phyloP scores from a whole-genome alignment of 2,329 filamentous ascomycete genomes.

The Microsporum audouinii region DNA sequence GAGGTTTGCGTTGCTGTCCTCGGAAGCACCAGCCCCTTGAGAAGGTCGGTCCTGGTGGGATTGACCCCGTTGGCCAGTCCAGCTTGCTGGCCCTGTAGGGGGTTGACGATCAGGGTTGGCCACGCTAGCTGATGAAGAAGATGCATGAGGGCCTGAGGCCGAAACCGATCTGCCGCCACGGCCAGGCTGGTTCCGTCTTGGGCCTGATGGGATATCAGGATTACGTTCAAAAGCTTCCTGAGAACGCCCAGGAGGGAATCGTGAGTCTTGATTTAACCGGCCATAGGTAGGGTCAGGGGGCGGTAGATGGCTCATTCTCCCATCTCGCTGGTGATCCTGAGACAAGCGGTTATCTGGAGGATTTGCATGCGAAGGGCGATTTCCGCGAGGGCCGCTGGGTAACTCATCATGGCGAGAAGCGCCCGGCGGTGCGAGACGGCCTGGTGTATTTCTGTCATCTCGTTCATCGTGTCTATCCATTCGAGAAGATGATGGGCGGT shows the following conservation, averaged over 20 bases:
- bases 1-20: constrained; percentile 22
- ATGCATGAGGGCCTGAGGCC: constrained; percentile 20
- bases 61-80: constrained; percentile 26
- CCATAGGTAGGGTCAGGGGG: constrained; percentile 36
- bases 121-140: constrained; percentile 16
- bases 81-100: constrained; percentile 33
- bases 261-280: constrained; percentile 35
- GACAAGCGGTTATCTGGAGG: constrained; percentile 22
- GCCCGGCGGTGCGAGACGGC: constrained; percentile 17
- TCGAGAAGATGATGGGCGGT: constrained; percentile 12
- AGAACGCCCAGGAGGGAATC: constrained; percentile 24
- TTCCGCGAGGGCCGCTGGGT: constrained; percentile 43
- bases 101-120: constrained; percentile 29
- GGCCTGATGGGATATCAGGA: constrained; percentile 44
- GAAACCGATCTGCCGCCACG: constrained; percentile 27
- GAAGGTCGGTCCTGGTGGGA: constrained; percentile 23
- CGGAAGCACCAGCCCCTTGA: constrained; percentile 7
- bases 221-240: constrained; percentile 33
- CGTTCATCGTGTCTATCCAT: constrained; percentile 25
- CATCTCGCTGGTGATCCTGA: constrained; percentile 21
- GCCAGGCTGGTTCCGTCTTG: constrained; percentile 29
- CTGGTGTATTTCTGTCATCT: constrained; percentile 26
- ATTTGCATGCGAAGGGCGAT: constrained; percentile 17
- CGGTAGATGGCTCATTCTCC: constrained; percentile 28
- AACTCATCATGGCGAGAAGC: constrained; percentile 34